These are phyloP conservation scores for Cyberlindnera veronae DNA, from an alignment of 805 yeast species.

Conservation along the genomic window DNA sequence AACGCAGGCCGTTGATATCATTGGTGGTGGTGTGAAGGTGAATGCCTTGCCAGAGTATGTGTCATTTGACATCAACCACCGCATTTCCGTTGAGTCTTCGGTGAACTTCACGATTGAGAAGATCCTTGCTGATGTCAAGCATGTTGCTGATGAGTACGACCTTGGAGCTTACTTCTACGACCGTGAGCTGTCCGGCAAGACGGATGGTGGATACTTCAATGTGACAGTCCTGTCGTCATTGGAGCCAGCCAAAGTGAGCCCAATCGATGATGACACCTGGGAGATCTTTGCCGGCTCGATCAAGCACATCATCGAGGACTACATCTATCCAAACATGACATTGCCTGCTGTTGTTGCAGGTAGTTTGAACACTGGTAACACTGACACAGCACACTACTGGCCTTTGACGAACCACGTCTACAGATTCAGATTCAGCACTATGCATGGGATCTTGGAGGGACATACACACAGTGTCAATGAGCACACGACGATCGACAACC, in stretches of 20 bases:
- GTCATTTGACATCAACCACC: constrained; percentile 48
- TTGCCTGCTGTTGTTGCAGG: constrained; percentile 49
- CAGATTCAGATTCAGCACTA: constrained; percentile 51
- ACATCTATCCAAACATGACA: constrained; percentile 34
- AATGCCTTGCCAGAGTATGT: constrained; percentile 67
- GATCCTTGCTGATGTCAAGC: constrained; percentile 31
- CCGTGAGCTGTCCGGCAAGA: constrained; percentile 16
- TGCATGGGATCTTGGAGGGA: constrained; percentile 32
- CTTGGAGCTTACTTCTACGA: constrained; percentile 25
- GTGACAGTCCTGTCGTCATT: constrained; percentile 22
- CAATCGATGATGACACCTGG: constrained; percentile 48
- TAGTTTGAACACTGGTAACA: constrained; percentile 61
- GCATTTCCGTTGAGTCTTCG: constrained; percentile 49
- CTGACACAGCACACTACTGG: constrained; percentile 71
- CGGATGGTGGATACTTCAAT: constrained; percentile 40
- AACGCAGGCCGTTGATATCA: constrained; percentile 49
- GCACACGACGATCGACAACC: constrained; percentile 45
- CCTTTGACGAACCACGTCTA: constrained; percentile 54
- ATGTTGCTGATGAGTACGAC: constrained; percentile 41
- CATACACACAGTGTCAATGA: constrained; percentile 61
- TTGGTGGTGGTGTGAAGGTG: constrained; percentile 61
- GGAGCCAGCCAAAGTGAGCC: constrained; percentile 55
- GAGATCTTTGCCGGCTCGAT: constrained; percentile 56
- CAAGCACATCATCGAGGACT: constrained; percentile 58
- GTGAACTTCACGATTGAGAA: constrained; percentile 31